Conservation (phyloP, 305 asterid genomes). For the Ilex paraguariensis region DNA sequence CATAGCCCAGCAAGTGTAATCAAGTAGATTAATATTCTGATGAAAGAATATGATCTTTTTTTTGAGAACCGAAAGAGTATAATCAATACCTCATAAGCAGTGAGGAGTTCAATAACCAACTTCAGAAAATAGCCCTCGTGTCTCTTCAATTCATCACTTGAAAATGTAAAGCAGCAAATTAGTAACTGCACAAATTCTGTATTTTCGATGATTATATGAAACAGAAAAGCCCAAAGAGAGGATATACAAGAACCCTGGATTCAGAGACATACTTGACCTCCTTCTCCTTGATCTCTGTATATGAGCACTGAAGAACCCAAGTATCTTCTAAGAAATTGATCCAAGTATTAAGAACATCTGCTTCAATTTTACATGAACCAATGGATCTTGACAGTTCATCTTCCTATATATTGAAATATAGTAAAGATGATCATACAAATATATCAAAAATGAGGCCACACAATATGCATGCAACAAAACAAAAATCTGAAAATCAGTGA, state of each 20-base stretch:
- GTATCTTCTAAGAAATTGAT: constrained; percentile 91
- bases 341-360: constrained; percentile 69
- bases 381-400: constrained; percentile 70
- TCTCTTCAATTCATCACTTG: constrained; percentile 76
- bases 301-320: constrained; percentile 79
- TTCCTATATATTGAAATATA: constrained; percentile 42
- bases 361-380: constrained; percentile 72
- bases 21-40: background rate
- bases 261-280: constrained; percentile 52
- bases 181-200: constrained; percentile 8
- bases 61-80: background rate
- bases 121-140: constrained; percentile 78
- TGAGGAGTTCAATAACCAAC: constrained; percentile 63
- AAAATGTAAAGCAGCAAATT: constrained; percentile 27
- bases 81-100: constrained; percentile 68
- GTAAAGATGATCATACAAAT: background rate
- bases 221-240: background rate
- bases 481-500: background rate
- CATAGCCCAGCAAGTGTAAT: too few species aligned
- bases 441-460: background rate
- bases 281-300: constrained; percentile 64
- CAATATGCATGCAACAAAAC: constrained; percentile 4
- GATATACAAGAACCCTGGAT: constrained; percentile 14
- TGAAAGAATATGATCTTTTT: background rate
- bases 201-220: too few species aligned